Evolutionary conservation across 2,329 filamentous ascomycete species (phyloP).

Genomic region (Diaporthe vaccinii): DNA sequence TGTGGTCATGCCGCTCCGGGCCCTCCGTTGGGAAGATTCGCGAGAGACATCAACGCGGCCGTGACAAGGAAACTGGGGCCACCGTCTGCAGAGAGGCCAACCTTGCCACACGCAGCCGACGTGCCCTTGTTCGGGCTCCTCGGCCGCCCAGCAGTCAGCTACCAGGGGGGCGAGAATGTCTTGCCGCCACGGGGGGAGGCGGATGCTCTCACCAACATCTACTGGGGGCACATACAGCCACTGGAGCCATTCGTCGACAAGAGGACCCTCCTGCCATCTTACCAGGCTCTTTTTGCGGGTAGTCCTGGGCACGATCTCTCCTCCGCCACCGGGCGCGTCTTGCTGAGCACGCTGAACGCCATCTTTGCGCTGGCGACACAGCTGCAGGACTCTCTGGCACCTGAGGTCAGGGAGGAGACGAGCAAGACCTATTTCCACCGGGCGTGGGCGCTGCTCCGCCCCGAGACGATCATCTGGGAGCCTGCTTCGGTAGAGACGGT

Average conservation of each 20-base stretch:
- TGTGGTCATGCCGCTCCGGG: not conserved
- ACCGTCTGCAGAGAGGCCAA: not conserved
- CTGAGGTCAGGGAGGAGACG: conserved; percentile 55
- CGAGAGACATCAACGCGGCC: not conserved
- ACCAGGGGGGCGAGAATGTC: conserved; percentile 50
- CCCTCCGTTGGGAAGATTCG: not conserved
- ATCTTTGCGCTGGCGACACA: conserved; percentile 62
- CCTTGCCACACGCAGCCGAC: not conserved
- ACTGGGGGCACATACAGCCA: conserved; percentile 62
- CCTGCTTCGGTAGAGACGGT: conserved; percentile 58
- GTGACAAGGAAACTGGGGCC: conserved; percentile 6
- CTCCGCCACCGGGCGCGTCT: conserved; percentile 46
- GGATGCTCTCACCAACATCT: conserved; percentile 59
- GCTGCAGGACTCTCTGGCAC: conserved; percentile 55
- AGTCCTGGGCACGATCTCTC: conserved; percentile 52
- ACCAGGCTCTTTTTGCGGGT: conserved; percentile 56
- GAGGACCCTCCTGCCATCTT: conserved; percentile 53
- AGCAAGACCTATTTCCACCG: conserved; percentile 58
- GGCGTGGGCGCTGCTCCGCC: conserved; percentile 57
- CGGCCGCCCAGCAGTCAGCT: not conserved
- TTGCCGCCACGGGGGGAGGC: conserved; percentile 60
- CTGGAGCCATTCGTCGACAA: conserved; percentile 61
- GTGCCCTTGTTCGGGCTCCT: not conserved
- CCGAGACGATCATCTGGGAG: conserved; percentile 55
- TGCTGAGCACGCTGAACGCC: conserved; percentile 60